These are phyloP conservation scores for Sugiyamaella chiloensis DNA, from an alignment of 805 yeast genomes.

Conservation along the genomic window DNA sequence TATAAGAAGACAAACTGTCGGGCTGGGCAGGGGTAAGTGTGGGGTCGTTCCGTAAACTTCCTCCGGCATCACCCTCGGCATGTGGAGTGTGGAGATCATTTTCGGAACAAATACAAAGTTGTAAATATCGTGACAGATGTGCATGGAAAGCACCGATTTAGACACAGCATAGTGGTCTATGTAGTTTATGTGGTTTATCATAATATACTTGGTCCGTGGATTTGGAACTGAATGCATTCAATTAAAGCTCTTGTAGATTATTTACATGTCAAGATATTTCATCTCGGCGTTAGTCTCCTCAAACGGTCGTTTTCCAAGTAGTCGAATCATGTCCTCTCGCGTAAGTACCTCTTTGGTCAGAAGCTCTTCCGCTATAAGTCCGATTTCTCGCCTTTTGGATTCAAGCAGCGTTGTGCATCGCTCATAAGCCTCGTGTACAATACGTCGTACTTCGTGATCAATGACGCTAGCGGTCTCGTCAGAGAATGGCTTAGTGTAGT, in stretches of 20 bases:
- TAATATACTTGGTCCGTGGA: too few species aligned
- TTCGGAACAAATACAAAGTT: too few species aligned
- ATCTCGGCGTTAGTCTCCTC: conserved; percentile 88
- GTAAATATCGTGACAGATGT: too few species aligned
- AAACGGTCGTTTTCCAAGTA: conserved; percentile 90
- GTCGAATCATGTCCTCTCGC: conserved; percentile 86
- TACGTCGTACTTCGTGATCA: conserved; percentile 77
- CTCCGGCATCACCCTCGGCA: too few species aligned
- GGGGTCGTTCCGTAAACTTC: conserved; percentile 6
- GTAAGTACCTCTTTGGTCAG: conserved; percentile 85
- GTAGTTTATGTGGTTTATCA: too few species aligned
- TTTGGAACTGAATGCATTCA: too few species aligned
- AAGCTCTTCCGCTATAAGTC: conserved; percentile 81
- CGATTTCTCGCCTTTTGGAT: conserved; percentile 73
- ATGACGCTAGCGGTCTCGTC: conserved; percentile 79
- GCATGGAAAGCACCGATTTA: too few species aligned
- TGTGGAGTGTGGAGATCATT: too few species aligned
- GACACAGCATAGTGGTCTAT: too few species aligned
- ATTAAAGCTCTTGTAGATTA: too few species aligned
- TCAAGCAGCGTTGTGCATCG: conserved; percentile 65
- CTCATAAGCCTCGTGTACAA: conserved; percentile 71
- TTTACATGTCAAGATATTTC: conserved; percentile 46
- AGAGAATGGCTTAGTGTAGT: conserved; percentile 79
- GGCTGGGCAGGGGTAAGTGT: conserved; percentile 2
- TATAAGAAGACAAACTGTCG: too few species aligned